Evolutionary conservation across 1,139 yeast genomes (phyloP).

Genomic region (Yamadazyma aaseri): DNA sequence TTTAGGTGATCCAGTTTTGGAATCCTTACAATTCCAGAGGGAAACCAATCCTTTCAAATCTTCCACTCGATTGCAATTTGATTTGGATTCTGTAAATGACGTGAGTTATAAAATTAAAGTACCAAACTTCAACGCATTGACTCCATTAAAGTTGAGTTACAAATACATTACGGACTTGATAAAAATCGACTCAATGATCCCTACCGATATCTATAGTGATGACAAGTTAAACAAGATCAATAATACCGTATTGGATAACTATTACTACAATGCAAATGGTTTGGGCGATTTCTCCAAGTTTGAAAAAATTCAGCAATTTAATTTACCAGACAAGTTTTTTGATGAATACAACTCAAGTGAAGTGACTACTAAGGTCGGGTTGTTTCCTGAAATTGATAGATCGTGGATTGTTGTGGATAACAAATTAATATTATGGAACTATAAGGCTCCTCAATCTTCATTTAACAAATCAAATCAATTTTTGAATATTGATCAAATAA

Average conservation of each 20-base stretch:
- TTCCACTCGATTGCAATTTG: conserved; percentile 37
- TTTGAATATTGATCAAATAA: conserved; percentile 78
- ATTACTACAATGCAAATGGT: conserved; percentile 43
- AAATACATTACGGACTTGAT: conserved; percentile 46
- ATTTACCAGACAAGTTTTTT: conserved; percentile 80
- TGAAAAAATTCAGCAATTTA: conserved; percentile 64
- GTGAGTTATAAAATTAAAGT: conserved; percentile 45
- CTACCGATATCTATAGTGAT: conserved; percentile 43
- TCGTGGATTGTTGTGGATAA: conserved; percentile 89
- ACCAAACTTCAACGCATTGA: conserved; percentile 43
- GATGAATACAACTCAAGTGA: conserved; percentile 73
- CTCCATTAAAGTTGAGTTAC: conserved; percentile 44
- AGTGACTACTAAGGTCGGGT: conserved; percentile 74
- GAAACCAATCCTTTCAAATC: conserved; percentile 27
- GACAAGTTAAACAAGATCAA: conserved; percentile 37
- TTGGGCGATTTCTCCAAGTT: conserved; percentile 68
- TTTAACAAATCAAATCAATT: conserved; percentile 58
- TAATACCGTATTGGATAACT: conserved; percentile 40
- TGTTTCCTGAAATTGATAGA: conserved; percentile 77
- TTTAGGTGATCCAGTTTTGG: conserved; percentile 29
- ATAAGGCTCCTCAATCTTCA: conserved; percentile 53
- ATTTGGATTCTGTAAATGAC: conserved; percentile 38
- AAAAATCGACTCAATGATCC: conserved; percentile 46
- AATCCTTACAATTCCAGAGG: conserved; percentile 37
- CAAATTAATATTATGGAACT: conserved; percentile 82